A percentile compares a stretch with the other conserved stretches of the same genome.
phyloP scores from a whole-genome alignment of 139 green algal species.

The Tetraselmis chui region DNA sequence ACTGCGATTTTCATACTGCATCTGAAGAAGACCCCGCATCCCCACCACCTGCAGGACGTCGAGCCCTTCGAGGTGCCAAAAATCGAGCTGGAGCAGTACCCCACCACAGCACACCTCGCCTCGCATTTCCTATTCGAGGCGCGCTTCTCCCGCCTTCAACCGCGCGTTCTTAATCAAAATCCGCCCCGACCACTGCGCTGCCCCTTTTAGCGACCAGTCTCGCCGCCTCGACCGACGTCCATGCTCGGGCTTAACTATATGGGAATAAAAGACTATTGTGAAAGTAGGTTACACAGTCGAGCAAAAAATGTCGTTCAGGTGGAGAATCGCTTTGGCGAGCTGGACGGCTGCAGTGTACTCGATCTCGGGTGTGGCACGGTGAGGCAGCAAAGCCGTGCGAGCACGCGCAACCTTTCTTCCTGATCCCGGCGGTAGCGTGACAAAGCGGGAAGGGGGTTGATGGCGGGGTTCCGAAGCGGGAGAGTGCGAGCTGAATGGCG shows the following conservation, averaged over 20 bases:
- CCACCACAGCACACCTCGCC: slow-evolving; percentile 77
- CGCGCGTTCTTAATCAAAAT: neutral
- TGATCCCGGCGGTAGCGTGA: neutral
- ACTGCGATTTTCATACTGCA: no score
- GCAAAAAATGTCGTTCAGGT: no score
- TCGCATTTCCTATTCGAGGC: slow-evolving; percentile 75
- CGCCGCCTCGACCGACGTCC: neutral
- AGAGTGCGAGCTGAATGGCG: neutral
- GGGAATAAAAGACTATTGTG: no score
- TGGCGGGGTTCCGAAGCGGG: neutral
- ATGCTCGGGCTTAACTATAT: no score
- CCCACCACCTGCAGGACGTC: slow-evolving; percentile 64
- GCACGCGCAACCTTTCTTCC: neutral
- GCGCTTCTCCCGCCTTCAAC: slow-evolving; percentile 1
- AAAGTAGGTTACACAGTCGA: no score
- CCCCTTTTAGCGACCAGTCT: no score
- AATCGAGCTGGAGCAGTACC: slow-evolving; percentile 89
- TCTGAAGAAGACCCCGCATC: no score
- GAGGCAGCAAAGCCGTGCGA: neutral
- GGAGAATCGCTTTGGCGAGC: slow-evolving; percentile 60
- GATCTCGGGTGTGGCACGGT: slow-evolving; percentile 88
- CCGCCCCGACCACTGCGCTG: neutral
- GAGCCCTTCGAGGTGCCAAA: slow-evolving; percentile 67
- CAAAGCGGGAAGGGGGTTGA: neutral
- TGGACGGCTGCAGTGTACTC: slow-evolving; percentile 64